Evolutionary conservation across 768 basidiomycete species (phyloP), one percentile per base, ranked within the genome.

Genomic region (Podaxis sp.): DNA sequence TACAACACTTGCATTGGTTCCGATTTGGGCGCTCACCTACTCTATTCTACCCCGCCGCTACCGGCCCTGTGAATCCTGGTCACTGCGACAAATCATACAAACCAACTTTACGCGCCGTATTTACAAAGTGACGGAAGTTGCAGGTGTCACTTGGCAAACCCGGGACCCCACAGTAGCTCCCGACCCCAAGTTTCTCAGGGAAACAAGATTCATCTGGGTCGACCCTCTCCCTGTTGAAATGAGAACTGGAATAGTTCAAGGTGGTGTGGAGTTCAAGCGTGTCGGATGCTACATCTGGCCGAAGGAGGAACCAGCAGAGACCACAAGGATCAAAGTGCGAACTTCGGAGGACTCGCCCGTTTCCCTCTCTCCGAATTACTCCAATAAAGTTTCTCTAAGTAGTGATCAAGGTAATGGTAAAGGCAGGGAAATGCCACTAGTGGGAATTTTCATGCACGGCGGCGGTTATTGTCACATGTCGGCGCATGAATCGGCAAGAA

Each of bases 381-480:
- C 19, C 38, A 40, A 13, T 24, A 11, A 38, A 55, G 19, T 19
- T 9, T 6, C 8, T 64, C 76, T 27, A 70, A 70, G 59, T 60
- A 61, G 54, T 19, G 19, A 38, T 38, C 36, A 40, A 19, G 8
- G 12, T 22, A 25, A 24, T 11, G 13, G 22, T 7, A 67, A 64
- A 17, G 68, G 66, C 6, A 71, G 67, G 4, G 68, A 74, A 22
- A 67, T 68, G 2, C 75, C 77, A 4, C 49, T 81, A 37, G 73
- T 84, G 38, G 82, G 82, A 2, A 74, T 84, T 15, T 84, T 80
- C 70, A 74, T 83, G 69, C 83, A 85, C 55, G 83, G 83, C 22
- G 82, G 83, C 19, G 83, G 82, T 13, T 85, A 83, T 61, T 83
- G 80, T 65, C 83, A 85, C 64, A 83, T 83, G 81, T 84, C 82